Evolutionary conservation across 441 rosid genomes (phyloP).

Genomic region (Populus hybrid): DNA sequence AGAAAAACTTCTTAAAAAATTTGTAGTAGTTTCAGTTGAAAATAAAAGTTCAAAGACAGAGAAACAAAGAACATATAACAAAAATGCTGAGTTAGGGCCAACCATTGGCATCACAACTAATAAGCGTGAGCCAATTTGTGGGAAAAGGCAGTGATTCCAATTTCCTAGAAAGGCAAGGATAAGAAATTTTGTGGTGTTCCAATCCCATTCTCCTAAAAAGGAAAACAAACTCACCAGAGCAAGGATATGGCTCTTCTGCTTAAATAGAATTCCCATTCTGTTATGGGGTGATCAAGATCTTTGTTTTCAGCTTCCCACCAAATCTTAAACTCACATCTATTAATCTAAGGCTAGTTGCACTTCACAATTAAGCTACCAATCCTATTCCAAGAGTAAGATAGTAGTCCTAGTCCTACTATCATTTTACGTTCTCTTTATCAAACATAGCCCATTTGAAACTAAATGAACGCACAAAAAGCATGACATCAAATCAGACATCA

Average conservation of each 20-base stretch:
- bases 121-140: background rate
- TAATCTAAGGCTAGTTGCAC: background rate
- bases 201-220: background rate
- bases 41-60: background rate
- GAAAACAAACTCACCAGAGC: background rate
- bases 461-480: background rate
- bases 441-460: background rate
- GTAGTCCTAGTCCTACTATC: background rate
- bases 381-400: background rate
- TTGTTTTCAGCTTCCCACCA: background rate
- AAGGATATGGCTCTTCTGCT: background rate
- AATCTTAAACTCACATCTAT: background rate
- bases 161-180: background rate
- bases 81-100: background rate
- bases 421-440: background rate
- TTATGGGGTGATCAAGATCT: background rate
- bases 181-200: background rate
- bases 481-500: slow-evolving; percentile 8
- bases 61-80: background rate
- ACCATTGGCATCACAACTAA: background rate
- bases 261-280: background rate
- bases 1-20: background rate
- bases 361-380: background rate
- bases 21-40: background rate
- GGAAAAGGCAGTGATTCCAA: background rate